Percentiles rank a stretch among this genome's conserved stretches.
Conservation (phyloP, 2,329 filamentous ascomycete genomes). For the Fusarium brevicatenulatum region DNA sequence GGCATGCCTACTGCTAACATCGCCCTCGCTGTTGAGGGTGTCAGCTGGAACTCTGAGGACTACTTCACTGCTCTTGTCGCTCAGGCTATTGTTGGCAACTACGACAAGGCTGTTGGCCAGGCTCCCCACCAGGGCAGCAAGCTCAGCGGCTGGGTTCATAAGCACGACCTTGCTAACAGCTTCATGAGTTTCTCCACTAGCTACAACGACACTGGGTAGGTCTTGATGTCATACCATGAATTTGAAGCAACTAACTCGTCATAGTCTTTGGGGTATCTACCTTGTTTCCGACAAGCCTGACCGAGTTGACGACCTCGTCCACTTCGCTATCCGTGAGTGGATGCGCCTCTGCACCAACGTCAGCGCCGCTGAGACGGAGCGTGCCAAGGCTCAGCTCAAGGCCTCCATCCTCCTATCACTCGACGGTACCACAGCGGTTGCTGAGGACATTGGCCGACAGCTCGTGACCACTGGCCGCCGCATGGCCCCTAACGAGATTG, state of each 20-base stretch:
- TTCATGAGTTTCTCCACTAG: conserved; percentile 99
- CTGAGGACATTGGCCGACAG: conserved; percentile 98
- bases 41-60: conserved; percentile 98
- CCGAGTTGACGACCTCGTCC: conserved; percentile 91
- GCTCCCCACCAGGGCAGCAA: conserved; percentile 98
- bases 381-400: conserved; percentile 99
- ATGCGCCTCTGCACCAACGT: conserved; percentile 92
- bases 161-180: conserved; percentile 97
- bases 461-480: conserved; percentile 96
- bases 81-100: conserved; percentile 99
- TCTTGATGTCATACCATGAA: background rate
- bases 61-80: conserved; percentile 99
- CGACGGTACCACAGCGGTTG: conserved; percentile 95
- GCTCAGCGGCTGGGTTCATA: conserved; percentile 93
- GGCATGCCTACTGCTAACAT: conserved; percentile 97
- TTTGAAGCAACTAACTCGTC: conserved; percentile 39
- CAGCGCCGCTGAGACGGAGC: conserved; percentile 90
- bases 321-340: conserved; percentile 99
- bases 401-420: conserved; percentile 96
- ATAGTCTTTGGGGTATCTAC: conserved; percentile 99
- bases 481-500: conserved; percentile 91
- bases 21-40: conserved; percentile 97
- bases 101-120: conserved; percentile 98
- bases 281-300: conserved; percentile 91
- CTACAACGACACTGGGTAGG: conserved; percentile 98